Conservation (phyloP, 2,329 filamentous ascomycete genomes). For the Talaromyces sp. region DNA sequence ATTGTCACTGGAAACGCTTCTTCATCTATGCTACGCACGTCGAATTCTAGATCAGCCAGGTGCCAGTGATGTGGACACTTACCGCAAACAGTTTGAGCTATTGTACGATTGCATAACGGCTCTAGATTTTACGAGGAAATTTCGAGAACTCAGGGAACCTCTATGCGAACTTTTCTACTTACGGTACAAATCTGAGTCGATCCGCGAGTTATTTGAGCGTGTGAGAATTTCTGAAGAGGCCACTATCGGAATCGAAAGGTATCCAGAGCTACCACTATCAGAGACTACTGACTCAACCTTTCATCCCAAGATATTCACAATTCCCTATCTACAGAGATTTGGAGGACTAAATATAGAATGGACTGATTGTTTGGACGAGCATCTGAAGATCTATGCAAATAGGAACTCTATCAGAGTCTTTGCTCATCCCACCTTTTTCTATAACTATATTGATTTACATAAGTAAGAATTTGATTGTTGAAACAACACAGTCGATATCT, state of each 20-base stretch:
- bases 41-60: conserved; percentile 6
- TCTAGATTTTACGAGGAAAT: conserved; percentile 12
- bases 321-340: conserved; percentile 8
- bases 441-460: not conserved
- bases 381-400: conserved; percentile 10
- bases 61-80: conserved; percentile 2
- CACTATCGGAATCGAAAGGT: not conserved
- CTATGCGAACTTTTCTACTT: not conserved
- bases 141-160: conserved; percentile 8
- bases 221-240: not conserved
- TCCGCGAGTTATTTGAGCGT: not conserved
- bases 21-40: conserved; percentile 11
- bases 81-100: not conserved
- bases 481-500: not conserved
- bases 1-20: conserved; percentile 13
- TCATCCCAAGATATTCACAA: conserved; percentile 2
- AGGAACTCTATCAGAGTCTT: conserved; percentile 12
- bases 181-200: conserved; percentile 4
- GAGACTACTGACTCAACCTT: conserved; percentile 8
- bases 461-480: not conserved
- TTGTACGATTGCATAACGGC: conserved; percentile 13
- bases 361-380: conserved; percentile 15
- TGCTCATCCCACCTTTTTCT: conserved; percentile 13
- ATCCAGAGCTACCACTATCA: conserved; percentile 8
- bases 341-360: conserved; percentile 9